Evolutionary conservation across 331 rosid genomes (phyloP), one percentile per base, ranked within the genome.

Genomic region (Telfairia occidentalis): DNA sequence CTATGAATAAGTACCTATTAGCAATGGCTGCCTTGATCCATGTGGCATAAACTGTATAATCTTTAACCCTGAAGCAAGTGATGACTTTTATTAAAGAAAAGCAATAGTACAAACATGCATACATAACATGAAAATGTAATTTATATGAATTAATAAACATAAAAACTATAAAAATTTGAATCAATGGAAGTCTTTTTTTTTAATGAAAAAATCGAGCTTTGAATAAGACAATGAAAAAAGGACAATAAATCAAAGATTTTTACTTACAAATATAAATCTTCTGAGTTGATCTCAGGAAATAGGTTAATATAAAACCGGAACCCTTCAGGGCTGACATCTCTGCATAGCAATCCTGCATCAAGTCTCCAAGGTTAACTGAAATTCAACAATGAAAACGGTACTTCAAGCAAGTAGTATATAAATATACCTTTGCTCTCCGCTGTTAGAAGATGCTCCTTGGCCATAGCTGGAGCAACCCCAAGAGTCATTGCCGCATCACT

Each of bases 381-480:
- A 73, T 73, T 34, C 60, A 30, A 34, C 18, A 1, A 12, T n/a
- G 40, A 3, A 12, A n/a, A 37, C 28, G 9, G 35, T 50, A n/a
- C n/a, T 73, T 49, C 42, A n/a, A 71, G 71, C 57, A 30, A 71
- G 60, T 8, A 46, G 66, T 18, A 18, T 43, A 26, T 64, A 60
- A 23, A 59, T 5, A 10, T 79, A 91, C 96, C 98, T 83, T 84
- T 91, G 89, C 85, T 89, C 88, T 94, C 98, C 29, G 97, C 98
- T 67, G 95, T 79, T 59, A 91, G 85, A 79, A 94, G 98, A 84
- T 94, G 97, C 80, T 94, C 98, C 86, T 91, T 94, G 45, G 97
- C 98, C 97, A 94, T 91, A 82, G 90, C 92, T 50, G 97, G 98
- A 49, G 97, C 98, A 80, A 93, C 85, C 76, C 97, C 92, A 63